Evolutionary conservation across 2,329 filamentous ascomycete genomes (phyloP), one percentile per base, ranked within the genome.

Genomic region (Ophiobolus disseminans): DNA sequence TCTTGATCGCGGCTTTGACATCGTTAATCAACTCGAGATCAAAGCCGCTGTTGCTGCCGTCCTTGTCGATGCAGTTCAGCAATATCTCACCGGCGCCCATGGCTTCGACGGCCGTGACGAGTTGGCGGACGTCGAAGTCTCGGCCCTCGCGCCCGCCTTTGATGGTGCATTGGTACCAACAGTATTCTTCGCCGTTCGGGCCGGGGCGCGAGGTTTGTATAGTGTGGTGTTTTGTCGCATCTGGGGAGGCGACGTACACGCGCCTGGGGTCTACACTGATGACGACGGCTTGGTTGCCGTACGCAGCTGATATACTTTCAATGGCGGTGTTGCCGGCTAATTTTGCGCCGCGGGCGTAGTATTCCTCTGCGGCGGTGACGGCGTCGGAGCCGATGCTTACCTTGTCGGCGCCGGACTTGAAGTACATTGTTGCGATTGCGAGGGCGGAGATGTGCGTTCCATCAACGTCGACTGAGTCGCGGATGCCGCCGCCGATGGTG

Each of bases 161-260:
- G 77, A 96, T 91, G 5, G 94, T 99, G 77, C 94, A 97, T 48
- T 94, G 92, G 73, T 97, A 99, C 93, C 93, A 99, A 78, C 91
- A 96, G 74, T 86, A 88, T 42, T 79, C 77, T 73, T 97, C 90
- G 21, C 91, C 91, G 34, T 83, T 81, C 17, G 89, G 86, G 7
- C 92, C 91, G 0, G 85, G 86, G 53, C 78, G 82, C 0, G 75
- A 70, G 0, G 93, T 96, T 66, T 81, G 78, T 66, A 97, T 78
- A 11, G 87, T 90, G 73, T 94, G 88, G 65, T 90, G 87, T 1
- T 82, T 81, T 44, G 90, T 91, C 40, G 87, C 83, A 19, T 81
- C 76, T 30, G 87, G 86, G 34, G 83, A 82, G 2, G 78, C 67
- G 44, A 97, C 89, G 74, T 96, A 97, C 9, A 97, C 86, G 48